Conservation (phyloP, 2,329 filamentous ascomycete genomes). For the Colletotrichum sp. region DNA sequence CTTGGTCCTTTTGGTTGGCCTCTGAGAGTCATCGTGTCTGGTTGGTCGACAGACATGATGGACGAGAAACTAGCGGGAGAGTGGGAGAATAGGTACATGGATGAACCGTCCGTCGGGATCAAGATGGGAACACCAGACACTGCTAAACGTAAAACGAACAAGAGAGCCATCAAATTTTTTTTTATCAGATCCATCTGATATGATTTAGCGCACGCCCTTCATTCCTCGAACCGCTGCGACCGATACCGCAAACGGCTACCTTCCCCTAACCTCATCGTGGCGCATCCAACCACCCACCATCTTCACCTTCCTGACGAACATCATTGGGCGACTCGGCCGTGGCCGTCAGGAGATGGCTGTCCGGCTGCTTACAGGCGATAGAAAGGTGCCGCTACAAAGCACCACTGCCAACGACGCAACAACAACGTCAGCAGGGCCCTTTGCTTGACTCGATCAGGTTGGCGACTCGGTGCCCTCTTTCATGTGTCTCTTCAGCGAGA, state of each 20-base stretch:
- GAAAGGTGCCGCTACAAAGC: background rate
- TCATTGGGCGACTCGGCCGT: background rate
- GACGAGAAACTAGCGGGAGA: background rate
- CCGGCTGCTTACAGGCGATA: background rate
- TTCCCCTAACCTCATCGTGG: background rate
- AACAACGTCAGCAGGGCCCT: background rate
- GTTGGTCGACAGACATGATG: background rate
- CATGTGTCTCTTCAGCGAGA: background rate
- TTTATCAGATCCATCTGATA: conserved; percentile 23
- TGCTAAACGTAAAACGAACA: background rate
- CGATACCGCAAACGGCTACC: conserved; percentile 10
- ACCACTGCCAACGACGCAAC: background rate
- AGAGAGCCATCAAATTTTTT: background rate
- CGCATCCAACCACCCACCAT: background rate
- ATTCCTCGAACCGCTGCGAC: background rate
- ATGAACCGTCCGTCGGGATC: background rate
- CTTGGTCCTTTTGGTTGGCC: background rate
- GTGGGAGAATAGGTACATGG: background rate
- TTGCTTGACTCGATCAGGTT: background rate
- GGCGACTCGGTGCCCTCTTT: background rate
- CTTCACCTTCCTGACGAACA: background rate
- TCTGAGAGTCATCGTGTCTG: background rate
- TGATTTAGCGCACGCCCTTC: conserved; percentile 6
- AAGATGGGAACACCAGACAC: background rate
- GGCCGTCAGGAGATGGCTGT: background rate